Evolutionary conservation across 2,329 filamentous ascomycete genomes (phyloP).

Genomic region (Lecanosticta acicola): DNA sequence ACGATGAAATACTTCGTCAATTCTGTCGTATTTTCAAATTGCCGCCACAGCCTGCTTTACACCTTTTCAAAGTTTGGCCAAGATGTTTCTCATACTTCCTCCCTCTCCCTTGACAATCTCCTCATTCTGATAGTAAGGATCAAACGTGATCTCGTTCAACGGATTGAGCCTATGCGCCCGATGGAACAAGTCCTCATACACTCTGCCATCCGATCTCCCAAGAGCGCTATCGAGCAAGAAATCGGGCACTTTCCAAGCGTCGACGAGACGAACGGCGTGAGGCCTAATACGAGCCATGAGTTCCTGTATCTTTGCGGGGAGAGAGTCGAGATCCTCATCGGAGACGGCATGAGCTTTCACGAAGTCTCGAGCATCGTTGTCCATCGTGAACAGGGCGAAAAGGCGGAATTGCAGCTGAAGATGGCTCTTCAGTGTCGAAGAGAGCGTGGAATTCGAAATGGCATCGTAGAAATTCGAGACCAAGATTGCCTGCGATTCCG

Average conservation of each 20-base stretch:
- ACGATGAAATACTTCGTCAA: no score
- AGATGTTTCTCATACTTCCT: slow-evolving; percentile 25
- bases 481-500: slow-evolving; percentile 47
- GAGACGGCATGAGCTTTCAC: slow-evolving; percentile 40
- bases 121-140: slow-evolving; percentile 45
- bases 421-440: slow-evolving; percentile 27
- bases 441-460: slow-evolving; percentile 28
- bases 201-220: slow-evolving; percentile 47
- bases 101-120: slow-evolving; percentile 45
- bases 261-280: slow-evolving; percentile 49
- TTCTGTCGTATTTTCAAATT: no score
- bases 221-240: slow-evolving; percentile 49
- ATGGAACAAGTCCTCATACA: slow-evolving; percentile 51
- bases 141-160: slow-evolving; percentile 47
- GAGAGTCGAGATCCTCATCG: slow-evolving; percentile 36
- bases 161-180: slow-evolving; percentile 49
- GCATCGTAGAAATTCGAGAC: slow-evolving; percentile 44
- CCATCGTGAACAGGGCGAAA: slow-evolving; percentile 46
- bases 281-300: slow-evolving; percentile 46
- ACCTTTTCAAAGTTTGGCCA: slow-evolving; percentile 29
- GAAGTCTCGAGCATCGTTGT: slow-evolving; percentile 43
- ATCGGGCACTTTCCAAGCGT: slow-evolving; percentile 50
- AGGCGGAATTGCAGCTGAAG: slow-evolving; percentile 44
- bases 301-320: slow-evolving; percentile 40
- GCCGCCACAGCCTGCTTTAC: no score